Evolutionary conservation across 305 asterid species (phyloP).

Genomic region (Withania somnifera): DNA sequence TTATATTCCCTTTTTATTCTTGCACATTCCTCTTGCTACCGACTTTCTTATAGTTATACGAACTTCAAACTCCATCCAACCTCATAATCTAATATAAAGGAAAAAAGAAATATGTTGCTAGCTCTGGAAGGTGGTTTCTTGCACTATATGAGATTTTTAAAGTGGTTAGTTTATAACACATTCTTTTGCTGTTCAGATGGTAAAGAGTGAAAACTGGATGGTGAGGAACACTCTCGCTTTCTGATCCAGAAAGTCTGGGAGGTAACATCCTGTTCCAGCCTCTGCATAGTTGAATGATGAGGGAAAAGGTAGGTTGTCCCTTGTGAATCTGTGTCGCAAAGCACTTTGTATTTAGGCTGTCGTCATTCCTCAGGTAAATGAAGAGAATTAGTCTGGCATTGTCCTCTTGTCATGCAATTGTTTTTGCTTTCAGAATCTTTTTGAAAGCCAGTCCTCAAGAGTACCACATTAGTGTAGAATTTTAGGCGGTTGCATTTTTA

Average conservation of each 20-base stretch:
- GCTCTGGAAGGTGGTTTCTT: neutral
- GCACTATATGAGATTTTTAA: neutral
- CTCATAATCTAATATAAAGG: neutral
- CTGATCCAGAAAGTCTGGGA: neutral
- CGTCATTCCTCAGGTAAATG: neutral
- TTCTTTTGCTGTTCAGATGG: constrained; percentile 2
- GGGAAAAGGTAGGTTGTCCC: neutral
- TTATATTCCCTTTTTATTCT: neutral
- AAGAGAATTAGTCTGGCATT: neutral
- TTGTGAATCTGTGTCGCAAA: neutral
- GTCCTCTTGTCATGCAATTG: neutral
- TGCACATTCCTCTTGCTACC: neutral
- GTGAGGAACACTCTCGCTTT: neutral
- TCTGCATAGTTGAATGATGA: neutral
- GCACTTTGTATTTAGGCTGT: neutral
- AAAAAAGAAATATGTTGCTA: neutral
- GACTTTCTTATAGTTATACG: neutral
- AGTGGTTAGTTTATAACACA: neutral
- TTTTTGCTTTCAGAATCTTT: neutral
- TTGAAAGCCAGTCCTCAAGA: neutral
- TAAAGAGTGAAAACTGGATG: neutral
- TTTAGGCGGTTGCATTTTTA: neutral
- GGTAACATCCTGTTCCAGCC: neutral
- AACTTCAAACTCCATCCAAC: neutral
- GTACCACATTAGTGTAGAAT: neutral